Conservation (phyloP, 2,329 filamentous ascomycete species). For the Ceratocystiopsis sp. region DNA sequence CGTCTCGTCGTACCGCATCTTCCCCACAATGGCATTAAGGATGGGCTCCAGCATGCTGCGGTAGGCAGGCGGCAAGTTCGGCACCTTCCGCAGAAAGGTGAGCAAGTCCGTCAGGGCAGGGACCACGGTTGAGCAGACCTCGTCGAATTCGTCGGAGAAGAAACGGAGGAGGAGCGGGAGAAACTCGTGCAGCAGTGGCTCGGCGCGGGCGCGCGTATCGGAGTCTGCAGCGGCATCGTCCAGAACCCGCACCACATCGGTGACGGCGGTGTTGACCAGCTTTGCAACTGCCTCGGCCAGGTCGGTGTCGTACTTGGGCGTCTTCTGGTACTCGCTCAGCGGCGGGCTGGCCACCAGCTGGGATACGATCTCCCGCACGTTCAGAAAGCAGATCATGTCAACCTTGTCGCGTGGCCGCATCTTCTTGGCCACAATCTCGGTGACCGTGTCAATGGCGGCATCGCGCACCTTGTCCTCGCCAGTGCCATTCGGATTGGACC, state of each 20-base stretch:
- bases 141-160: conserved; percentile 95
- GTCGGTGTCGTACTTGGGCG: conserved; percentile 83
- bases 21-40: conserved; percentile 77
- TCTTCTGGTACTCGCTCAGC: conserved; percentile 60
- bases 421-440: conserved; percentile 93
- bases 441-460: conserved; percentile 85
- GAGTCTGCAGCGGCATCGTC: conserved; percentile 48
- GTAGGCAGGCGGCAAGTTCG: conserved; percentile 56
- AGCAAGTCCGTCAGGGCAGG: conserved; percentile 84
- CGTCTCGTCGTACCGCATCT: conserved; percentile 97
- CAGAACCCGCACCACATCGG: conserved; percentile 73
- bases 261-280: conserved; percentile 77
- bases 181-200: conserved; percentile 68
- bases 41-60: conserved; percentile 73
- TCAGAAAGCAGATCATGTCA: conserved; percentile 81
- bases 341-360: conserved; percentile 75
- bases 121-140: conserved; percentile 92
- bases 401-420: conserved; percentile 92
- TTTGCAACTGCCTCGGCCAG: conserved; percentile 90
- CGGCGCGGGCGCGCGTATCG: conserved; percentile 54
- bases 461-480: conserved; percentile 68
- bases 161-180: conserved; percentile 78
- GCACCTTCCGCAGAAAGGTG: conserved; percentile 72
- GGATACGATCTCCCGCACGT: conserved; percentile 67
- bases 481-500: conserved; percentile 41